Base-by-base conservation (phyloP, 192 early-diverging fungal species). In the Backusella mclennaniae region DNA sequence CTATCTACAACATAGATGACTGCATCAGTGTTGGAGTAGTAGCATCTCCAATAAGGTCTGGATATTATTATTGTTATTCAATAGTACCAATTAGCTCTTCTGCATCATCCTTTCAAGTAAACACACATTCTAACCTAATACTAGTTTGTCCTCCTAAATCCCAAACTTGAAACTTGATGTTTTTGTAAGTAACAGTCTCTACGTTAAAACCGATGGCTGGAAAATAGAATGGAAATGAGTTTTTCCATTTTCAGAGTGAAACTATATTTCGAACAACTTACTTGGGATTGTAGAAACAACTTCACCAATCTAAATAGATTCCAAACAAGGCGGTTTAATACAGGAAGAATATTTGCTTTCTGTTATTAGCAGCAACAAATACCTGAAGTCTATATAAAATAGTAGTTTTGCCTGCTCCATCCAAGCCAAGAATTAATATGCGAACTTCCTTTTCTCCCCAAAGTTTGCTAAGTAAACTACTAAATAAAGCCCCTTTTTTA, bases 141-240 rank as follows among this genome's bases (percentile, higher is more conserved):
- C 84, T 87, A 52, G 85, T 85, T 76, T 97, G 97, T 36, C 95
- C 95, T 52, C 96, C 96, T 53, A 97, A 81, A 85, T 99, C 95
- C 97, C 97, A 96, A 56, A 97, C 98, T 86, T 97, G 96, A 88
- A 99, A 98, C 84, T 97, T 97, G 82, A 99, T 94, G 86, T 99
- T 99, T 75, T 98, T 98, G 87, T 95, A 97, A 39, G 90, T 88
- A 46, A 98, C 94, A 11, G 97, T 97, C 80, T 97, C 97, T 29
- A 97, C 95, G 81, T 93, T 94, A 79, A 93, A 94, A 73, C 92
- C 93, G 66, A 93, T 92, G 11, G 93, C 86, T 87, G 46, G 46
- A 49, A 49, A 56, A 49, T 53, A 63, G 9, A 73, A 33, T 4
- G 29, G 59, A 31, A 67, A 74, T 29, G 14, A 63, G 23, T 69